Percentiles rank a stretch among this genome's conserved stretches.
Conservation (phyloP, 345 rosid species). For the Mallotus nudiflorus region DNA sequence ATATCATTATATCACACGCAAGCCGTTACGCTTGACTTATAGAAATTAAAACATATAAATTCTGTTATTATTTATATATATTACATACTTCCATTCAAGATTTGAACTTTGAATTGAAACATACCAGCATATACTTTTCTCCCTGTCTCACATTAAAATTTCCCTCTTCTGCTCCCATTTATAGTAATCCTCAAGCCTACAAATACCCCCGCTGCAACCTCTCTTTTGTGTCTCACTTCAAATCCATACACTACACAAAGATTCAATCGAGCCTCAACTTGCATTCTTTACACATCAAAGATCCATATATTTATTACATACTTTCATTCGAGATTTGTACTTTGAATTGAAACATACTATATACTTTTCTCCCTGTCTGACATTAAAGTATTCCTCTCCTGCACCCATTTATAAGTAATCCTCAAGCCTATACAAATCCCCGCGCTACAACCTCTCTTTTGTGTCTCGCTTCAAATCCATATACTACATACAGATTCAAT, state of each 20-base stretch:
- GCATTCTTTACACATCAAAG: no score
- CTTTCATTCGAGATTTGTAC: not conserved
- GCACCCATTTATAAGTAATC: no score
- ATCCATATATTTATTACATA: not conserved
- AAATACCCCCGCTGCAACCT: not conserved
- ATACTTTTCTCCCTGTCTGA: not conserved
- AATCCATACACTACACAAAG: not conserved
- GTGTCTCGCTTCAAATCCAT: not conserved
- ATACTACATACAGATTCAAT: no score
- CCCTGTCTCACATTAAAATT: not conserved
- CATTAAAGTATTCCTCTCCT: not conserved
- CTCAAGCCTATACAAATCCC: slow-evolving; percentile 16
- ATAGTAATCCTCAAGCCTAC: not conserved
- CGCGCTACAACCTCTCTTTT: not conserved
- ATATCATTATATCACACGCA: slow-evolving; percentile 10
- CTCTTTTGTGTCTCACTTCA: not conserved
- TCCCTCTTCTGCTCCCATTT: no score
- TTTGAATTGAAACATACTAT: no score
- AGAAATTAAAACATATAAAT: not conserved
- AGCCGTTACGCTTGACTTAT: slow-evolving; percentile 21
- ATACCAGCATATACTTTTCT: slow-evolving; percentile 1
- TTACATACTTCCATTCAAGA: not conserved
- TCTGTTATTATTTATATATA: not conserved
- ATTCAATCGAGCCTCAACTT: no score
- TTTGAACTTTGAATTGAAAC: not conserved